Percentiles rank a stretch among this genome's conserved stretches.
phyloP scores from a whole-genome alignment of 169 alveolate species.

The Cryptosporidium andersoni region DNA sequence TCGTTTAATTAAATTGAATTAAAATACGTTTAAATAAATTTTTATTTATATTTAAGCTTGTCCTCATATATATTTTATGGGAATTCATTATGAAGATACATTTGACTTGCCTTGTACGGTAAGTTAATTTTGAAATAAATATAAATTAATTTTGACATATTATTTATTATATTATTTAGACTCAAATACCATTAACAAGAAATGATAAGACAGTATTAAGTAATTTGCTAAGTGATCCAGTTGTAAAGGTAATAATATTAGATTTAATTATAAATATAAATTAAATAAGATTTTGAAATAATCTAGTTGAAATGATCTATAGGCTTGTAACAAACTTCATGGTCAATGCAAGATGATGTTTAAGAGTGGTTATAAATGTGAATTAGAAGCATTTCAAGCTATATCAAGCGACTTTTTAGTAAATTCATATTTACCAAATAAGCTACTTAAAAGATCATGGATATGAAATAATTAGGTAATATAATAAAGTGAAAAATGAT shows the following conservation, averaged over 20 bases:
- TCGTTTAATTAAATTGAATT: not conserved
- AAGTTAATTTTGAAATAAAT: slow-evolving; percentile 6
- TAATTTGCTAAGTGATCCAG: slow-evolving; percentile 11
- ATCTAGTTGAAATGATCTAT: no score
- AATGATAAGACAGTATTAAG: slow-evolving; percentile 31
- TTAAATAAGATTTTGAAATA: not conserved
- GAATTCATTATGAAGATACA: slow-evolving; percentile 57
- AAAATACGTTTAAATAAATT: not conserved
- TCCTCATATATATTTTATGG: slow-evolving; percentile 38
- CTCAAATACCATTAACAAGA: slow-evolving; percentile 22
- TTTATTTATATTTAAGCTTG: slow-evolving; percentile 27
- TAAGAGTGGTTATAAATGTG: slow-evolving; percentile 37
- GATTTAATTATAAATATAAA: not conserved
- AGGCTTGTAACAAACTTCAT: slow-evolving; percentile 35
- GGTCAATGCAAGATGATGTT: slow-evolving; percentile 25
- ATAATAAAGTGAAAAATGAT: not conserved
- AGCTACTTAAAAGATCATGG: slow-evolving; percentile 56
- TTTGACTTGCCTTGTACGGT: slow-evolving; percentile 10
- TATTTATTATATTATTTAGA: slow-evolving; percentile 16
- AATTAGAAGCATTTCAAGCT: slow-evolving; percentile 64
- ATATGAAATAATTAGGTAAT: slow-evolving; percentile 5
- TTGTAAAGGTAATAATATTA: slow-evolving; percentile 22
- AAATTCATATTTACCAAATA: slow-evolving; percentile 34
- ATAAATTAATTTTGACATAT: no score
- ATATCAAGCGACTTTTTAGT: slow-evolving; percentile 64